phyloP scores from a whole-genome alignment of 2,329 filamentous ascomycete species.

The Clonostachys rosea region DNA sequence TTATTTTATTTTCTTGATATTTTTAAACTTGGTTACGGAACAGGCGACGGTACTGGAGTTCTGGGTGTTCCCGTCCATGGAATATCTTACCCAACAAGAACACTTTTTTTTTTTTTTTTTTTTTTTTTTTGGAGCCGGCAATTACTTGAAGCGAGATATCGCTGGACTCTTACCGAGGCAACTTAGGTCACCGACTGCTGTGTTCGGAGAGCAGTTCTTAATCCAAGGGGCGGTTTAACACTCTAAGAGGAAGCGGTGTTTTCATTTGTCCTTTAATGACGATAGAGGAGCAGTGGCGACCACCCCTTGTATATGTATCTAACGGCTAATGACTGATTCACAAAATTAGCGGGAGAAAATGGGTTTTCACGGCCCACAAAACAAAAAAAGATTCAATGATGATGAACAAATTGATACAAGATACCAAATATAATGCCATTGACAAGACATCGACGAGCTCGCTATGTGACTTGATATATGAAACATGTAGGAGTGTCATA shows the following conservation, averaged over 20 bases:
- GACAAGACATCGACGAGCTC: not conserved
- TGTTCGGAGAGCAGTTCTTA: not conserved
- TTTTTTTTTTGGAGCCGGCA: no score
- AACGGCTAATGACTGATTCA: constrained; percentile 20
- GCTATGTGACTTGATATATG: not conserved
- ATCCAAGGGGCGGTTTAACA: not conserved
- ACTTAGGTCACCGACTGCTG: no score
- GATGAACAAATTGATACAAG: not conserved
- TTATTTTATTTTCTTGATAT: no score
- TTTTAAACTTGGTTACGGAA: no score
- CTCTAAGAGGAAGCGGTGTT: not conserved
- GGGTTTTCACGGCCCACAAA: not conserved
- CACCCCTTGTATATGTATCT: constrained; percentile 19
- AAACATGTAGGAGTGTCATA: no score
- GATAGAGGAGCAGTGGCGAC: constrained; percentile 17
- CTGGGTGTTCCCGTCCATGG: no score
- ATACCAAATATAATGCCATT: constrained; percentile 1
- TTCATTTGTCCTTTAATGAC: constrained; percentile 14
- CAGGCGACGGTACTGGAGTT: no score
- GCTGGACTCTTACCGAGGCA: no score
- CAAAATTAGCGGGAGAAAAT: not conserved
- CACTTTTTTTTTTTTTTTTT: no score
- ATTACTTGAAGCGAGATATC: no score
- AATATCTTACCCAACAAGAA: no score
- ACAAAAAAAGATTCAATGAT: no score